A percentile compares a stretch with the other conserved stretches of the same genome.
Conservation (phyloP, 1,284 basidiomycete species). For the Papiliotrema flavescens region DNA sequence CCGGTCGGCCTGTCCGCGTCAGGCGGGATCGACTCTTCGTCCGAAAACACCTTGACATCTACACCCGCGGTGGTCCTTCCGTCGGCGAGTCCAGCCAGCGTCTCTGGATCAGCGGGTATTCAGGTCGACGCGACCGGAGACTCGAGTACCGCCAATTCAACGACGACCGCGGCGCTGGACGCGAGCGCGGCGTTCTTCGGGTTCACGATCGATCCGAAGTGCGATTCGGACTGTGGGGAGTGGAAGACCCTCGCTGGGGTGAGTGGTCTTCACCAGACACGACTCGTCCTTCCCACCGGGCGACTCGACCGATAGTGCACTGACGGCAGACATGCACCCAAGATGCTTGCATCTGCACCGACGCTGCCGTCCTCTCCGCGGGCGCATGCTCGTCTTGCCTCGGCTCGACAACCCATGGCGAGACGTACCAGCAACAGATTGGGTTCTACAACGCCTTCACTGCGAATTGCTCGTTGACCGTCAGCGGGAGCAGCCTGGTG, state of each 20-base stretch:
- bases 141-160: no score
- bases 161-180: constrained; percentile 3
- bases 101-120: no score
- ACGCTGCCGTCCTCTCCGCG: constrained; percentile 10
- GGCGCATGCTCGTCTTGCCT: constrained; percentile 18
- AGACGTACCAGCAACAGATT: not conserved
- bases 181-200: constrained; percentile 11
- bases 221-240: constrained; percentile 5
- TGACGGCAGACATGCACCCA: constrained; percentile 16
- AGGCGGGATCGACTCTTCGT: not conserved
- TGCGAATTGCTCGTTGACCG: constrained; percentile 9
- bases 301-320: not conserved
- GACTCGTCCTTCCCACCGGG: not conserved
- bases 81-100: not conserved
- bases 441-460: constrained; percentile 4
- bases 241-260: constrained; percentile 16
- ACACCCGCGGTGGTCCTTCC: not conserved
- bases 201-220: constrained; percentile 2
- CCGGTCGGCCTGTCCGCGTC: no score
- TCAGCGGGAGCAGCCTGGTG: not conserved
- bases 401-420: constrained; percentile 6
- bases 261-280: not conserved
- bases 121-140: no score
- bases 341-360: constrained; percentile 24
- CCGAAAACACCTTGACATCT: not conserved